Base-by-base conservation (phyloP, 768 basidiomycete species). In the Guyanaporus albipodus region DNA sequence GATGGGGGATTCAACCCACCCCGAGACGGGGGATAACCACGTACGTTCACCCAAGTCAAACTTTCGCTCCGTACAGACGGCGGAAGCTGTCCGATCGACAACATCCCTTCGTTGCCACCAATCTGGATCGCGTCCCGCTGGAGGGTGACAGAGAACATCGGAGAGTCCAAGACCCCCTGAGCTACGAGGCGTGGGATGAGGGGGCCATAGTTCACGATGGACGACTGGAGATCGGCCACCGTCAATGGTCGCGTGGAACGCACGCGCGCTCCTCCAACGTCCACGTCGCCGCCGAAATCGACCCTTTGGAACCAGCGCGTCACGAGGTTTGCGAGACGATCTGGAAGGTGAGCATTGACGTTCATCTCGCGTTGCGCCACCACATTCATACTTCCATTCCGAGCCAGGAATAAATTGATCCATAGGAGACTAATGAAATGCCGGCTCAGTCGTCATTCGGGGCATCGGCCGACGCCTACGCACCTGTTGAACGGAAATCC, bases 401-500 rank as follows among this genome's bases (percentile, higher is more conserved):
- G 60, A 37, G 9, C 38, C 34, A 59, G 42, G 28, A 73, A 74
- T 4, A 74, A 42, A 14, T 70, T 50, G 29, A 60, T 63, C 76
- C 75, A 79, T 19, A 81, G 70, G 11, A 72, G 70, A 54, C 78
- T 81, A 18, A 32, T 42, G 38, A 21, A 28, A 38, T 10, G 48
- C n/a, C 15, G 6, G 11, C n/a, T 8, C 21, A 32, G 8, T n/a
- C 17, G 19, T 0, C 35, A 6, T 28, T 18, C 18, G 39, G 26
- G 29, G 8, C n/a, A 44, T 15, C 18, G 39, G 27, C 14, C 11
- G 5, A 52, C 69, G 27, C 14, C 11, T 4, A 52, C 69, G 12
- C 21, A 84, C 85, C 85, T 87, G 51, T 83, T 83, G 12, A 77
- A 60, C 4, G 87, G 85, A 52, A 89, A 89, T 0, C 88, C 87